Evolutionary conservation across 352 stramenopile species (phyloP), one percentile per base, ranked within the genome.

Genomic region (Pythium plurisporium): DNA sequence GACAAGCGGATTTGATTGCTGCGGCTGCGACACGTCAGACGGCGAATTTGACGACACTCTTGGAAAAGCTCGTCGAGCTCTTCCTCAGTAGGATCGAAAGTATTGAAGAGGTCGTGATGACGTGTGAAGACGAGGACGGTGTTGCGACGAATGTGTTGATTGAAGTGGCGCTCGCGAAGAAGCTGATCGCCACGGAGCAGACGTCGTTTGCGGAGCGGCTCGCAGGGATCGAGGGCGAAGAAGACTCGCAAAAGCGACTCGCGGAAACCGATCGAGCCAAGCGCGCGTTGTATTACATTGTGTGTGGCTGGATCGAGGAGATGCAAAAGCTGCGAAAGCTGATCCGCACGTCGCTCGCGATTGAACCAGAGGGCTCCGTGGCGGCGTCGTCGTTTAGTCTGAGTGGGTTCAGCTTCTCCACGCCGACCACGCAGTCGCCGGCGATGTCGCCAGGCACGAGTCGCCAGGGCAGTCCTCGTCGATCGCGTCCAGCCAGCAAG

Each of bases 251-350:
- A 8, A 79, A 57, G 20, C 55, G 43, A 40, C 69, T 89, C 36
- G 69, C 60, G 0, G 59, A 73, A 15, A 84, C 70, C 17, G 79
- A 89, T 56, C 59, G 62, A 0, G 73, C 65, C 2, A 81, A 90
- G 22, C 78, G 79, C 0, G 63, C 66, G 10, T 37, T 92, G 29
- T 92, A 92, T 56, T 65, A 85, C 33, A 55, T 84, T 33, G 67
- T 72, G n/a, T 92, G 82, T 49, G 71, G 73, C 22, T 92, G 82
- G 82, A 86, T 92, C 19, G 74, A 79, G 14, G 82, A 71, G 48
- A 84, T 90, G 62, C 64, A 89, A 15, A 80, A 87, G 31, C 75
- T 93, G 44, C 79, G 78, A 23, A 83, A 86, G 20, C 42, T 82
- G 20, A 89, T 91, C 46, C 84, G 84, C 34, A 72, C 74, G 19